phyloP scores from a whole-genome alignment of 2,329 filamentous ascomycete genomes.

The Hymenoscyphus fraxineus region DNA sequence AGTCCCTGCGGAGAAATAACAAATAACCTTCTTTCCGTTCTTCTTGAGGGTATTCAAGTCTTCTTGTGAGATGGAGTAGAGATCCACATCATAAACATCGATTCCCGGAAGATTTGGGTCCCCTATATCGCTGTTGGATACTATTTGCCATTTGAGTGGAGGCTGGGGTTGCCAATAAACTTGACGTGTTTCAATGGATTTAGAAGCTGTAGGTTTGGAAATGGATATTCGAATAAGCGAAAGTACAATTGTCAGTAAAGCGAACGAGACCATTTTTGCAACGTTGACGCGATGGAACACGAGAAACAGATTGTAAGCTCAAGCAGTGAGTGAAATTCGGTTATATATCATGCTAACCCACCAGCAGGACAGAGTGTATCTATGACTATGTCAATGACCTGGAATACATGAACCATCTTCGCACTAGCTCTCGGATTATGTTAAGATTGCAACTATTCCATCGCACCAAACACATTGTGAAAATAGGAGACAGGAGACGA shows the following conservation, averaged over 20 bases:
- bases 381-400: too few species aligned
- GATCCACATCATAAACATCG: conserved; percentile 37
- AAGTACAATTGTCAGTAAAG: not conserved
- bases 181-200: not conserved
- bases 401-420: too few species aligned
- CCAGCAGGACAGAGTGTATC: too few species aligned
- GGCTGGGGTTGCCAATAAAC: conserved; percentile 10
- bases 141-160: conserved; percentile 15
- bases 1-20: conserved; percentile 70
- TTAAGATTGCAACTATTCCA: too few species aligned
- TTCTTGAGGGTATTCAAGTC: conserved; percentile 45
- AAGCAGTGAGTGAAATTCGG: too few species aligned
- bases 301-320: too few species aligned
- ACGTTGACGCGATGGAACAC: not conserved
- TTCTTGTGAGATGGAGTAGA: conserved; percentile 42
- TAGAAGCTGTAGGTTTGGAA: not conserved
- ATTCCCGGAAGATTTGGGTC: conserved; percentile 22
- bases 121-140: not conserved
- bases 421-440: too few species aligned
- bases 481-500: too few species aligned
- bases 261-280: not conserved
- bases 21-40: conserved; percentile 59
- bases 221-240: not conserved
- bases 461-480: too few species aligned
- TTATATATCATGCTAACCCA: too few species aligned